Evolutionary conservation across 2,329 filamentous ascomycete species (phyloP).

Genomic region (Cordyceps militaris): DNA sequence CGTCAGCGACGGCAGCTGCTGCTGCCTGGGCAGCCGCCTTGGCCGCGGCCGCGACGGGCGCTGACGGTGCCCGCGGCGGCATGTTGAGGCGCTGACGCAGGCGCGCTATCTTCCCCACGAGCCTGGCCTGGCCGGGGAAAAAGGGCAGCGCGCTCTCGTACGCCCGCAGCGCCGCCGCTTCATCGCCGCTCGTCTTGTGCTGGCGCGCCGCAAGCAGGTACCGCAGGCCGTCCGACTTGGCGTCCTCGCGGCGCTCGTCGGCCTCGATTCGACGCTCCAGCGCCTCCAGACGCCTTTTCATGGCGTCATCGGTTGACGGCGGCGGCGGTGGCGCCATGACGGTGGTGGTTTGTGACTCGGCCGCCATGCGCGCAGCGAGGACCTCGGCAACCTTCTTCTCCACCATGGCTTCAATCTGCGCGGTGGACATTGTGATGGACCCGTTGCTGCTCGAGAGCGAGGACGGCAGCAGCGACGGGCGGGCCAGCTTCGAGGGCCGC

Average conservation of each 20-base stretch:
- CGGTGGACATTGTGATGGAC: constrained; percentile 52
- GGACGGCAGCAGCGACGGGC: constrained; percentile 23
- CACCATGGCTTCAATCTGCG: constrained; percentile 83
- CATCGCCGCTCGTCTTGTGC: constrained; percentile 76
- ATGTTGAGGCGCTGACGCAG: constrained; percentile 46
- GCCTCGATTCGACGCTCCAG: constrained; percentile 77
- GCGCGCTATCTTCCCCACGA: constrained; percentile 61
- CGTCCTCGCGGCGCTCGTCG: constrained; percentile 57
- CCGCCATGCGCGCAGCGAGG: constrained; percentile 62
- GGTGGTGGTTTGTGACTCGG: constrained; percentile 34
- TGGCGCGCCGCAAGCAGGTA: constrained; percentile 88
- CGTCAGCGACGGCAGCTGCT: background rate
- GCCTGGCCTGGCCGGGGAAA: constrained; percentile 79
- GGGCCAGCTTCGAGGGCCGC: constrained; percentile 43
- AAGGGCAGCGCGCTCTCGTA: constrained; percentile 78
- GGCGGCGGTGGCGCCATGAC: constrained; percentile 25
- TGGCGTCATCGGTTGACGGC: constrained; percentile 44
- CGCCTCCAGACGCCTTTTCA: constrained; percentile 74
- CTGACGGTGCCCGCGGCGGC: constrained; percentile 13
- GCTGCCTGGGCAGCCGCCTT: background rate
- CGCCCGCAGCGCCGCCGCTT: constrained; percentile 71
- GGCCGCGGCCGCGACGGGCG: constrained; percentile 1
- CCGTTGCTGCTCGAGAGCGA: constrained; percentile 21
- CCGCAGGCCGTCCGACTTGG: constrained; percentile 72
- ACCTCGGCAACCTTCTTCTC: constrained; percentile 89